A percentile compares a stretch with the other conserved stretches of the same genome.
These are phyloP conservation scores for Lepidium aucheri DNA, from an alignment of 345 rosid genomes.

Conservation along the genomic window DNA sequence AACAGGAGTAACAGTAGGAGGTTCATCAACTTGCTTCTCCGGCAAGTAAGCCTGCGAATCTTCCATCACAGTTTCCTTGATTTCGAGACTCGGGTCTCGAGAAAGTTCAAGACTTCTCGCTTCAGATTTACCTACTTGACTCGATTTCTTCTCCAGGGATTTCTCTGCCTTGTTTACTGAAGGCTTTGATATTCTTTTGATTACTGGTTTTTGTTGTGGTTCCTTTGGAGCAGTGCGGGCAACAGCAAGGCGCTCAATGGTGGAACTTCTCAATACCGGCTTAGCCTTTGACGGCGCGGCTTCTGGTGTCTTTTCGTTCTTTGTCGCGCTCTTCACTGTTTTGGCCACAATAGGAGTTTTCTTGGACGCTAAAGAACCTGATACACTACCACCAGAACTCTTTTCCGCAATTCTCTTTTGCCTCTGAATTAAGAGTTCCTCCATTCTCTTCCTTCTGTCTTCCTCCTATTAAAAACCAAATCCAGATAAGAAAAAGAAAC, in stretches of 20 bases:
- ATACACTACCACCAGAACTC: conserved; percentile 41
- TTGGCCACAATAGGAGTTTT: conserved; percentile 33
- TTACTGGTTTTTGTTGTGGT: conserved; percentile 38
- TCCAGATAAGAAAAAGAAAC: neutral
- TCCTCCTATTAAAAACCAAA: conserved; percentile 57
- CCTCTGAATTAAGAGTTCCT: conserved; percentile 62
- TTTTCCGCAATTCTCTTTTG: conserved; percentile 94
- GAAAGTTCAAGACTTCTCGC: conserved; percentile 13
- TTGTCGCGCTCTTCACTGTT: conserved; percentile 17
- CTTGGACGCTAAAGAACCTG: conserved; percentile 30
- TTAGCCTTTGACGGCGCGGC: conserved; percentile 38
- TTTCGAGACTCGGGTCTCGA: conserved; percentile 31
- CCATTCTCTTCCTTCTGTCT: conserved; percentile 69
- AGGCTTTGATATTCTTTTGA: conserved; percentile 32
- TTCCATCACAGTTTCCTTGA: conserved; percentile 29
- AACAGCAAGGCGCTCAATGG: conserved; percentile 83
- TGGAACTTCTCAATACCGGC: conserved; percentile 66
- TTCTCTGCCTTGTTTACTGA: conserved; percentile 29
- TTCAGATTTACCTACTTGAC: conserved; percentile 1
- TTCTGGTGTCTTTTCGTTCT: conserved; percentile 37
- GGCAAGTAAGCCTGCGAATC: conserved; percentile 20
- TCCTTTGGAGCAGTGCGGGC: conserved; percentile 43
- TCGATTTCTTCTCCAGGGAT: conserved; percentile 34
- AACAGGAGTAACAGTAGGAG: conserved; percentile 11
- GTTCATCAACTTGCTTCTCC: conserved; percentile 21